These are phyloP conservation scores for Spinacia oleracea DNA, from an alignment of 179 eudicot genomes.

Conservation along the genomic window DNA sequence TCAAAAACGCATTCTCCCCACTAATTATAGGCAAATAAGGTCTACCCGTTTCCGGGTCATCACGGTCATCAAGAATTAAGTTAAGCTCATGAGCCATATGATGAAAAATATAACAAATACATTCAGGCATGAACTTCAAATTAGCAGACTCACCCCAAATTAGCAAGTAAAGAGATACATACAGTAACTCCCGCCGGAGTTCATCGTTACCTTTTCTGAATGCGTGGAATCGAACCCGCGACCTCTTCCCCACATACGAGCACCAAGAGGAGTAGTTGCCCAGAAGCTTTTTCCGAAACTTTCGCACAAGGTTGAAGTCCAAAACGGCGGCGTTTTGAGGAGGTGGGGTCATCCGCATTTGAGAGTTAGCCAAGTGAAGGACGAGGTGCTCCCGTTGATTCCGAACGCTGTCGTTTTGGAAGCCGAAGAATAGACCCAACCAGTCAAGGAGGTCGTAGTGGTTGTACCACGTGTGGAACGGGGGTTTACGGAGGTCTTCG, in stretches of 20 bases:
- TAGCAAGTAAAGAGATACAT: constrained; percentile 61
- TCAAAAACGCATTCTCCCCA: constrained; percentile 55
- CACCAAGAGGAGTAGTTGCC: constrained; percentile 73
- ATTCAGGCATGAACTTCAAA: constrained; percentile 73
- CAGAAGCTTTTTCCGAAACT: constrained; percentile 57
- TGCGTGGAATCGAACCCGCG: constrained; percentile 41
- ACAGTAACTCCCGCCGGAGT: constrained; percentile 67
- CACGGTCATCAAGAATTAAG: constrained; percentile 45
- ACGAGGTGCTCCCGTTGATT: constrained; percentile 90
- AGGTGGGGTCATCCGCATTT: constrained; percentile 66
- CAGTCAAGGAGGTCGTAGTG: constrained; percentile 76
- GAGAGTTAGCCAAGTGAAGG: constrained; percentile 80
- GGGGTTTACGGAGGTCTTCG: constrained; percentile 74
- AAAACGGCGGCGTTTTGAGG: constrained; percentile 51
- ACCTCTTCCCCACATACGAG: constrained; percentile 43
- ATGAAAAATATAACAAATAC: constrained; percentile 79
- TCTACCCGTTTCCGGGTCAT: constrained; percentile 56
- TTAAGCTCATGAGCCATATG: constrained; percentile 76
- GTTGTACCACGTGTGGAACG: constrained; percentile 48
- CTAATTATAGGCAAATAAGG: constrained; percentile 43
- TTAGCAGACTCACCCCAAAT: constrained; percentile 93
- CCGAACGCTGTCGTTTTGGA: constrained; percentile 77
- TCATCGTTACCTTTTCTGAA: constrained; percentile 44
- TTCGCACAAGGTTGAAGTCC: constrained; percentile 48
- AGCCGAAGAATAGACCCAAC: constrained; percentile 78